Percentiles rank a stretch among this genome's conserved stretches.
These are phyloP conservation scores for Seminavis robusta DNA, from an alignment of 108 stramenopile species.

Conservation along the genomic window DNA sequence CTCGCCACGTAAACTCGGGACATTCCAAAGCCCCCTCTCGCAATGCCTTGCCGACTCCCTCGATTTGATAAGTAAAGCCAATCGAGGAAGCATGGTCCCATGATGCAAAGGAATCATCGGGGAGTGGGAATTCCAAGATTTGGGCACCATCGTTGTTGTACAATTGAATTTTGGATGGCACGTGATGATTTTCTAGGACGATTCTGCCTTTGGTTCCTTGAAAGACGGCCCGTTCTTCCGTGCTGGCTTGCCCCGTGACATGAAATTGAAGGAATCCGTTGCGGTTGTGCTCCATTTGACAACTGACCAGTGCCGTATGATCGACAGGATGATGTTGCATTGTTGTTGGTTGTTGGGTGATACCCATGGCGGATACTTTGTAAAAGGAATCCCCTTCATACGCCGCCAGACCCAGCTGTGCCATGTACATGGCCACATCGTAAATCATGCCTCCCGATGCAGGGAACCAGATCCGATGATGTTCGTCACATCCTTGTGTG, in stretches of 20 bases:
- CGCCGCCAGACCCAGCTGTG: conserved; percentile 34
- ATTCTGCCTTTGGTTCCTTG: conserved; percentile 57
- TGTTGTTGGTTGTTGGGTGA: too few species aligned
- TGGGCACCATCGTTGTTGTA: conserved; percentile 30
- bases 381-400: conserved; percentile 23
- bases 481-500: background rate
- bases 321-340: conserved; percentile 55
- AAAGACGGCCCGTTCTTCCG: conserved; percentile 36
- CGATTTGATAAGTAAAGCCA: conserved; percentile 42
- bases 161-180: conserved; percentile 44
- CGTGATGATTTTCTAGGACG: conserved; percentile 58
- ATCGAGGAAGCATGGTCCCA: conserved; percentile 52
- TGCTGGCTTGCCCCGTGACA: conserved; percentile 44
- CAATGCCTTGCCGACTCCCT: conserved; percentile 34
- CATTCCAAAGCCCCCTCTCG: conserved; percentile 30
- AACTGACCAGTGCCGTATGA: conserved; percentile 24
- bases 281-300: conserved; percentile 20
- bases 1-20: conserved; percentile 25
- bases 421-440: conserved; percentile 56
- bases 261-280: conserved; percentile 45
- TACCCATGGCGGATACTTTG: conserved; percentile 29
- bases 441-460: conserved; percentile 38
- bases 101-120: conserved; percentile 30
- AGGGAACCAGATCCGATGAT: conserved; percentile 40
- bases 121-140: conserved; percentile 35